Evolutionary conservation across 2,329 filamentous ascomycete species (phyloP), one percentile per base, ranked within the genome.

Genomic region (Emmonsiellopsis sp.): DNA sequence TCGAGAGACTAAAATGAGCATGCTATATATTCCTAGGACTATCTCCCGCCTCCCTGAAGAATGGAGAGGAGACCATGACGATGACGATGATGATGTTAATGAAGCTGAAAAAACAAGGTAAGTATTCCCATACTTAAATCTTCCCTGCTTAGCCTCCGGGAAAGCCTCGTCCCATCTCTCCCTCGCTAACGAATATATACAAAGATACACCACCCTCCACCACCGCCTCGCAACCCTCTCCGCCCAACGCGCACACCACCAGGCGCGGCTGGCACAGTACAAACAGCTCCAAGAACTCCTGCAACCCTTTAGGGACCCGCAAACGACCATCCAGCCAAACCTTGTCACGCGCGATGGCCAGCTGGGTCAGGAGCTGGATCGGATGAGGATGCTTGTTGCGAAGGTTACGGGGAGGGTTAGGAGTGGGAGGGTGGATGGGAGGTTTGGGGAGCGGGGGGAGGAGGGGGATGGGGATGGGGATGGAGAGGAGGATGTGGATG

Each of bases 251-350:
- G 71, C 74, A 48, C 71, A 70, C 17, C 67, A 75, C 51, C 69
- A 74, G 55, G 68, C 69, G 52, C 74, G 73, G 47, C 65, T 80
- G 10, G 71, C 69, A 51, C 73, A 75, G 50, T 73, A 77, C 40
- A 70, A 68, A 37, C 71, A 72, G 31, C 61, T 81, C 8, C 67
- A 73, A 40, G 61, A 60, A 17, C 63, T 80, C 33, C 63, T 81
- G 4, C 70, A 73, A 53, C 77, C 77, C 1, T 78, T 79, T 52
- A 63, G 71, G 33, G 65, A 75, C 31, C 75, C 78, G 0, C 71
- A 73, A 55, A 64, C 71, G 40, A 75, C 73, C 49, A 72, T 81
- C 42, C 78, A 81, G 58, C 77, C 77, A 2, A 81, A 81, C 57
- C 65, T 82, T 27, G 71, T 78, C 34, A 77, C 75, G 36, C 69